phyloP scores from a whole-genome alignment of 306 rosid species.

The Dicorynia guianensis region DNA sequence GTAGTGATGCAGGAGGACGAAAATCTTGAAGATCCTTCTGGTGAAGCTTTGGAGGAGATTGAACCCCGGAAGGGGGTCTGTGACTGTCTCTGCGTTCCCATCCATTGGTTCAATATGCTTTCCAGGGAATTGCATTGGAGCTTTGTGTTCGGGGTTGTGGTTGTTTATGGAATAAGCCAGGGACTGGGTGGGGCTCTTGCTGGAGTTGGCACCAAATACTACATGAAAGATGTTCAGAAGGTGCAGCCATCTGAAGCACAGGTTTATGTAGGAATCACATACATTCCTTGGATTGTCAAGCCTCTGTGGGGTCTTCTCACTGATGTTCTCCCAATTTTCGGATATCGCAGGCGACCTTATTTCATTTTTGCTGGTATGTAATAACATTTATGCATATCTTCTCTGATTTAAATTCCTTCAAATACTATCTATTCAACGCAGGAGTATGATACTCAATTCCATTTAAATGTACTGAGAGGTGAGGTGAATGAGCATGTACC shows the following conservation, averaged over 20 bases:
- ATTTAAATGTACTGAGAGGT: neutral
- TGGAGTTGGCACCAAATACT: constrained; percentile 78
- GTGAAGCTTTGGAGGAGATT: constrained; percentile 40
- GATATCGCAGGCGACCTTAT: constrained; percentile 88
- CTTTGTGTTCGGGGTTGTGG: constrained; percentile 78
- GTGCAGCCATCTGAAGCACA: constrained; percentile 98
- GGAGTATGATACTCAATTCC: neutral
- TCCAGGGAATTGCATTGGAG: constrained; percentile 93
- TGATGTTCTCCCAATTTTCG: constrained; percentile 82
- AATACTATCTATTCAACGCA: constrained; percentile 12
- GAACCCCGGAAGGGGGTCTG: constrained; percentile 49
- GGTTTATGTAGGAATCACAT: constrained; percentile 81
- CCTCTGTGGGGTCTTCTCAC: constrained; percentile 99
- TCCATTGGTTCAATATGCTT: constrained; percentile 75
- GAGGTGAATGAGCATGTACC: neutral
- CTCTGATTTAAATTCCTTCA: neutral
- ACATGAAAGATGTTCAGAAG: constrained; percentile 96
- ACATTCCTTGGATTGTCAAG: constrained; percentile 94
- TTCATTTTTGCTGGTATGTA: constrained; percentile 77
- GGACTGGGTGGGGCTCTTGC: constrained; percentile 89
- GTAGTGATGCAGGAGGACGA: constrained; percentile 66
- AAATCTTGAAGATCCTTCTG: constrained; percentile 46
- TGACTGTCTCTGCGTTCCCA: constrained; percentile 51
- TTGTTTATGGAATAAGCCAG: constrained; percentile 85
- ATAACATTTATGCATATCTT: neutral